Evolutionary conservation across 2,329 filamentous ascomycete species (phyloP).

Genomic region (Fusarium tjaetaba): DNA sequence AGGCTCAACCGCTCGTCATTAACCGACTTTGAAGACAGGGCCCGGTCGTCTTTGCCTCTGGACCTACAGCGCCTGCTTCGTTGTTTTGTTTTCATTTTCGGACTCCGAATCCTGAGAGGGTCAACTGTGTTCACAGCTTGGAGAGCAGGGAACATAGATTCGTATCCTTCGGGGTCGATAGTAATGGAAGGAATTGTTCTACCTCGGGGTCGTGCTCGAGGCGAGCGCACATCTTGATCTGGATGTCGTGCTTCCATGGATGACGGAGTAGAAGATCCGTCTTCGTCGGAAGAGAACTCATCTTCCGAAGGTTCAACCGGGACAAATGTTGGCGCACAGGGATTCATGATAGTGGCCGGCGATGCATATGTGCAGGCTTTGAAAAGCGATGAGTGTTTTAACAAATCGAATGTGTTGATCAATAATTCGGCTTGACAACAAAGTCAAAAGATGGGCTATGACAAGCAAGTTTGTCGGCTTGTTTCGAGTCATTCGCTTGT

Average conservation of each 20-base stretch:
- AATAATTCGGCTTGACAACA: not conserved
- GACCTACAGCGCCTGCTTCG: not conserved
- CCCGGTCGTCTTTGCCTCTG: not conserved
- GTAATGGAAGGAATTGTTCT: not conserved
- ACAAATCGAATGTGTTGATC: not conserved
- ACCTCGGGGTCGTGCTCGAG: not conserved
- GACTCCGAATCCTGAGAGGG: not conserved
- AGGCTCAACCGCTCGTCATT: not conserved
- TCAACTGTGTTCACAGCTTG: constrained; percentile 2
- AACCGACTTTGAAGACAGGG: not conserved
- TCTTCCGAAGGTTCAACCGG: constrained; percentile 26
- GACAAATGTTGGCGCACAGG: constrained; percentile 42
- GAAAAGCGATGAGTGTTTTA: not conserved
- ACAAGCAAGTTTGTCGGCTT: not conserved
- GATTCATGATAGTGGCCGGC: constrained; percentile 40
- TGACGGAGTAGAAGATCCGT: not conserved
- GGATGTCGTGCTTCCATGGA: constrained; percentile 1
- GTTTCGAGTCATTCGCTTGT: not conserved
- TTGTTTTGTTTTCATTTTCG: not conserved
- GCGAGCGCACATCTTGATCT: not conserved
- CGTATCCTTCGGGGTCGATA: constrained; percentile 36
- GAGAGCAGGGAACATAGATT: constrained; percentile 40
- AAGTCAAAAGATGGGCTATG: not conserved
- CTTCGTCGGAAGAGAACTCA: not conserved
- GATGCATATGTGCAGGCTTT: not conserved